Conservation (phyloP, 495 filamentous ascomycete genomes). For the Sabuloglossum arenarium region DNA sequence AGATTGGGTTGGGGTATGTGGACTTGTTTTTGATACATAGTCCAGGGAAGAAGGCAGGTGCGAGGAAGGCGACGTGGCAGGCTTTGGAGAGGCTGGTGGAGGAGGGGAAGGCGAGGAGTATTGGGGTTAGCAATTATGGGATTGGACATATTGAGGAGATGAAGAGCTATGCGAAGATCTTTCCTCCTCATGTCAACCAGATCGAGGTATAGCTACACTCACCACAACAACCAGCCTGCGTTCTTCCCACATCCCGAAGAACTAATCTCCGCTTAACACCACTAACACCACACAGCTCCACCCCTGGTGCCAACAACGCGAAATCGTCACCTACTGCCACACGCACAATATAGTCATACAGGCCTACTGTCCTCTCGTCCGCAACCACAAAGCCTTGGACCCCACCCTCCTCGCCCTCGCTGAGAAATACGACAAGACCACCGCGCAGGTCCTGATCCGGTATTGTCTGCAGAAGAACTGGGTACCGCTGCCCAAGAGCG, state of each 20-base stretch:
- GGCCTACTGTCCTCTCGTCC: constrained; percentile 46
- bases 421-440: constrained; percentile 28
- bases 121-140: constrained; percentile 55
- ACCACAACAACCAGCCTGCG: too few species aligned
- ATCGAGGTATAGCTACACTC: constrained; percentile 46
- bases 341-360: constrained; percentile 37
- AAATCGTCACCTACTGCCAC: constrained; percentile 37
- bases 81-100: constrained; percentile 37
- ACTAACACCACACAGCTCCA: constrained; percentile 40
- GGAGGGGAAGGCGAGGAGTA: constrained; percentile 35
- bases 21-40: constrained; percentile 53
- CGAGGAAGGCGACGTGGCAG: constrained; percentile 39
- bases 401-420: constrained; percentile 29
- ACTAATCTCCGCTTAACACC: too few species aligned
- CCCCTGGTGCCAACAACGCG: constrained; percentile 44
- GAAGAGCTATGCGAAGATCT: constrained; percentile 36
- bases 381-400: constrained; percentile 37
- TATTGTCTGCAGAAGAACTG: constrained; percentile 29
- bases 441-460: constrained; percentile 31
- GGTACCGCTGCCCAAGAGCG: constrained; percentile 31
- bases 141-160: constrained; percentile 38
- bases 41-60: constrained; percentile 28
- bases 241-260: too few species aligned
- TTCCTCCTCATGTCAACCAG: constrained; percentile 50
- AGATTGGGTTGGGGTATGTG: constrained; percentile 39